Evolutionary conservation across 495 filamentous ascomycete genomes (phyloP), one percentile per base, ranked within the genome.

Genomic region (Talaromyces wortmannii): DNA sequence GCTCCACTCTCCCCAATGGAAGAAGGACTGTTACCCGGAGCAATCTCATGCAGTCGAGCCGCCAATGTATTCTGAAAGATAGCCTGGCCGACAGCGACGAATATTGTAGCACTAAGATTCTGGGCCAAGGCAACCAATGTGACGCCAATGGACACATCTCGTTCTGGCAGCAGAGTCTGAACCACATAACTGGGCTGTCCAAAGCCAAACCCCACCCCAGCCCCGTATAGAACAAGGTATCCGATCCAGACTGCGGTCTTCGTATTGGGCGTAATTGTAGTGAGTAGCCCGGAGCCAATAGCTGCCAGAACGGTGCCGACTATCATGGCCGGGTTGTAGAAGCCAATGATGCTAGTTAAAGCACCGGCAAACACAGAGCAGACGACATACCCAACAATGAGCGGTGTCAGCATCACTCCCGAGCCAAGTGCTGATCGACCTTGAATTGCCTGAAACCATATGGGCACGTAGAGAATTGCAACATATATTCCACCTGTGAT

Each of bases 301-400:
- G 83, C 55, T 8, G 70, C 62, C 7, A 90, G 45, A 10, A 76
- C 66, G 12, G 76, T 66, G 6, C 79, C 75, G 11, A 71, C 48
- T 15, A 85, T 71, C 68, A 87, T 78, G 58, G 83, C 83, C 2
- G 87, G 86, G 0, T 80, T 77, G 67, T 89, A 89, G 62, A 89
- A 87, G 1, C 89, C 87, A 31, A 80, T 66, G 2, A 70, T 57
- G 0, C 80, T 82, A 36, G 87, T 78, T 8, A 77, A 43, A 2
- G 67, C 70, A 18, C 89, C 88, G 1, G 57, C 36, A 4, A 59
- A 29, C 0, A 73, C 56, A 16, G 67, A 65, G 2, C 59, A 58
- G 7, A 72, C 52, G 45, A 73, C 69, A 2, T 59, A 62, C 8
- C 63, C 61, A 13, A 75, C 32, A 62, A 72, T 69, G 5, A 69